These are phyloP conservation scores for Candida golubevii DNA, from an alignment of 805 yeast genomes.

Conservation along the genomic window DNA sequence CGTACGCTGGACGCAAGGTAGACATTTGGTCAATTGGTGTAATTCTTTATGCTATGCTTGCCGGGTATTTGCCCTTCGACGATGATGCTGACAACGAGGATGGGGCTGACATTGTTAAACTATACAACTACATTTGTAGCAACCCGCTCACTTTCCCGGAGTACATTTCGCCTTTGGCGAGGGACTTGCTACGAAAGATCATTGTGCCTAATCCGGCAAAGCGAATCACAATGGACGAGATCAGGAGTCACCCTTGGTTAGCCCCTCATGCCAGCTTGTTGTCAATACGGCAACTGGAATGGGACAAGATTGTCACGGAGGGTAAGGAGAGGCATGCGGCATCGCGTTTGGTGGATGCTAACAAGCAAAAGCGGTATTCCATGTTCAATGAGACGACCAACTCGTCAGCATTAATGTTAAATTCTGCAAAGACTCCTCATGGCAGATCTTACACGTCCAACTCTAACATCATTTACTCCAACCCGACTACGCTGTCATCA, in stretches of 20 bases:
- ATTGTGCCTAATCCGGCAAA: constrained; percentile 79
- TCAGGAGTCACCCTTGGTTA: constrained; percentile 84
- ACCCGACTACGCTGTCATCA: constrained; percentile 64
- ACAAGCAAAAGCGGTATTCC: constrained; percentile 41
- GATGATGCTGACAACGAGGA: constrained; percentile 97
- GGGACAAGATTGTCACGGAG: constrained; percentile 61
- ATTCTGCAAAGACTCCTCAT: constrained; percentile 22
- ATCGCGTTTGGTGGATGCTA: constrained; percentile 9
- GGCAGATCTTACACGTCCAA: constrained; percentile 35
- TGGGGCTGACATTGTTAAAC: constrained; percentile 85
- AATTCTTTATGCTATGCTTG: constrained; percentile 91
- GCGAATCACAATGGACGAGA: constrained; percentile 64
- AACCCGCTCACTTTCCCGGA: constrained; percentile 95
- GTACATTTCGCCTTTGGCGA: constrained; percentile 81
- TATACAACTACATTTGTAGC: constrained; percentile 86
- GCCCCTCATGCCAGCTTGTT: constrained; percentile 78
- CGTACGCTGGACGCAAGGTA: constrained; percentile 88
- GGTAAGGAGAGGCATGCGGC: constrained; percentile 18
- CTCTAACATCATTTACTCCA: constrained; percentile 38
- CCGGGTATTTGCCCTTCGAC: constrained; percentile 96
- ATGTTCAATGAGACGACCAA: constrained; percentile 40
- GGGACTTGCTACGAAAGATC: constrained; percentile 83
- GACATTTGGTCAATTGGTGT: constrained; percentile 98
- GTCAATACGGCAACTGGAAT: constrained; percentile 80
- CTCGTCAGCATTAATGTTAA: constrained; percentile 31